Evolutionary conservation across 371 early-diverging fungal species (phyloP).

Genomic region (Saksenaea vasiformis): DNA sequence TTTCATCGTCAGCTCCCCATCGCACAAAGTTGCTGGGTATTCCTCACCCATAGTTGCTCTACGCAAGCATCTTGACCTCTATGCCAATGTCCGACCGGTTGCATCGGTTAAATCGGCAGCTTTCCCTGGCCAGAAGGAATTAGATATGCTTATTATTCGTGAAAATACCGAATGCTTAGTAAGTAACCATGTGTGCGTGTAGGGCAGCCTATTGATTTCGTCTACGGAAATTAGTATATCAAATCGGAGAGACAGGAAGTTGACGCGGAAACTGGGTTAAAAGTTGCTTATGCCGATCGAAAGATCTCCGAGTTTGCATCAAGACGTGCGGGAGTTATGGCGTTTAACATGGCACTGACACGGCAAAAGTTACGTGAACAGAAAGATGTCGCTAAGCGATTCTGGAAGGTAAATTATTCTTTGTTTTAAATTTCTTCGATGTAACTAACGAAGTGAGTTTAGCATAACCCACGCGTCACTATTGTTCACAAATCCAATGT

Average conservation of each 20-base stretch:
- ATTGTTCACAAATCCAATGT: conserved; percentile 97
- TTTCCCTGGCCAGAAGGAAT: conserved; percentile 62
- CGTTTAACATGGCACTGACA: conserved; percentile 85
- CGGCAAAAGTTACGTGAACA: conserved; percentile 73
- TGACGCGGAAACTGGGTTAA: conserved; percentile 63
- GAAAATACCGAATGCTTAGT: conserved; percentile 98
- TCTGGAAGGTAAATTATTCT: conserved; percentile 54
- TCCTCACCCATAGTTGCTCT: conserved; percentile 94
- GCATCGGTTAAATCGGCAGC: conserved; percentile 65
- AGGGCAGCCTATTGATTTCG: neutral
- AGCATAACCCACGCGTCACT: conserved; percentile 80
- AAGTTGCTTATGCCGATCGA: conserved; percentile 85
- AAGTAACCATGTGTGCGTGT: conserved; percentile 19
- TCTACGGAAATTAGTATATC: conserved; percentile 64
- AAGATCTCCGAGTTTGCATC: conserved; percentile 89
- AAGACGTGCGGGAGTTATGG: conserved; percentile 81
- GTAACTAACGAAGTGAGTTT: neutral
- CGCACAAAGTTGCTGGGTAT: conserved; percentile 95
- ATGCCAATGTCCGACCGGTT: conserved; percentile 94
- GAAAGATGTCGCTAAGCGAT: conserved; percentile 55
- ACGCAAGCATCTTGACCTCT: conserved; percentile 89
- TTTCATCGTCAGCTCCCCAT: conserved; percentile 77
- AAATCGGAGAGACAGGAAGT: conserved; percentile 78
- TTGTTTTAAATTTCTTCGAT: neutral
- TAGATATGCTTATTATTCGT: conserved; percentile 94